These are phyloP conservation scores for Marasmius fiardii DNA, from an alignment of 1,284 basidiomycete species.

Conservation along the genomic window DNA sequence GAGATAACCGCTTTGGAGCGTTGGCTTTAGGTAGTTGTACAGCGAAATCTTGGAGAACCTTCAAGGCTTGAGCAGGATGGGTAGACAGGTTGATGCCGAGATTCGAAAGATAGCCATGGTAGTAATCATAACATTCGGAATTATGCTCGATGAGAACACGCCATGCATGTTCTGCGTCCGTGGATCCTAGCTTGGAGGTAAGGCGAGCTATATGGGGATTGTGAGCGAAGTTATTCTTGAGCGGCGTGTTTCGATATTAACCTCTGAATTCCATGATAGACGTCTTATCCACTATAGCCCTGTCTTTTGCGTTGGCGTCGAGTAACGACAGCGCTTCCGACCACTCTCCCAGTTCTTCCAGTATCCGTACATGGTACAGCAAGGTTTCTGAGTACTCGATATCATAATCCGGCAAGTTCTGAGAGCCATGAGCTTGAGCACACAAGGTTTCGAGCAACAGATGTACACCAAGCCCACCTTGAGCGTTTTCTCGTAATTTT, in stretches of 20 bases:
- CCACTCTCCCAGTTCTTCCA: slow-evolving; percentile 74
- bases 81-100: slow-evolving; percentile 62
- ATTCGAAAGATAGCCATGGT: slow-evolving; percentile 68
- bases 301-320: slow-evolving; percentile 61
- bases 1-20: slow-evolving; percentile 71
- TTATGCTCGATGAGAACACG: slow-evolving; percentile 81
- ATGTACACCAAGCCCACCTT: slow-evolving; percentile 43
- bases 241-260: slow-evolving; percentile 24
- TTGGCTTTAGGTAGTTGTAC: slow-evolving; percentile 63
- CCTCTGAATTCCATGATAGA: slow-evolving; percentile 74
- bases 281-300: slow-evolving; percentile 68
- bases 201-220: slow-evolving; percentile 56
- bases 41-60: slow-evolving; percentile 57
- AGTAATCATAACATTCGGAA: slow-evolving; percentile 82
- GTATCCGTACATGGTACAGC: slow-evolving; percentile 78
- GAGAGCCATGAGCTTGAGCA: slow-evolving; percentile 3
- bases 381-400: slow-evolving; percentile 85
- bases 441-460: not conserved
- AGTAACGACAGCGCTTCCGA: slow-evolving; percentile 63
- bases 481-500: slow-evolving; percentile 61
- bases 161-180: slow-evolving; percentile 81
- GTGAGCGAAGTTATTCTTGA: slow-evolving; percentile 14
- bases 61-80: slow-evolving; percentile 48
- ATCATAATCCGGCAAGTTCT: slow-evolving; percentile 77
- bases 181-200: slow-evolving; percentile 59